Conservation (phyloP, 2,329 filamentous ascomycete genomes). For the Pseudogymnoascus sp. region DNA sequence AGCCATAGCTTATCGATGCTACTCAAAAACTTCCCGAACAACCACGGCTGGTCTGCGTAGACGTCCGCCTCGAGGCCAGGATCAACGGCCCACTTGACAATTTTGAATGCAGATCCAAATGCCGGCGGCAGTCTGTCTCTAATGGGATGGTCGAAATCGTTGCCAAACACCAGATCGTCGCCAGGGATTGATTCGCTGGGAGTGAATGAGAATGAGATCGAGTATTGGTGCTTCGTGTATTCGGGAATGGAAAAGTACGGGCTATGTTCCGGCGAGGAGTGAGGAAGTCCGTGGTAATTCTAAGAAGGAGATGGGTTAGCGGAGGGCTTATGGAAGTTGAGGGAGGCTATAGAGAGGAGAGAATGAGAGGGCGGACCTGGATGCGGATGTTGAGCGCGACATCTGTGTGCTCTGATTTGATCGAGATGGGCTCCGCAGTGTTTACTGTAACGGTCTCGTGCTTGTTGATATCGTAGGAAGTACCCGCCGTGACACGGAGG, state of each 20-base stretch:
- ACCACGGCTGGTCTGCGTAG: slow-evolving; percentile 75
- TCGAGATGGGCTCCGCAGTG: slow-evolving; percentile 49
- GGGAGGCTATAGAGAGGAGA: slow-evolving; percentile 2
- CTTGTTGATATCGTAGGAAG: slow-evolving; percentile 63
- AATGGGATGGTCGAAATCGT: slow-evolving; percentile 90
- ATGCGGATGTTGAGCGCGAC: slow-evolving; percentile 69
- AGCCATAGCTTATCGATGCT: slow-evolving; percentile 72
- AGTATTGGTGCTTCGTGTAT: slow-evolving; percentile 68
- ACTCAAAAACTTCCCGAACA: slow-evolving; percentile 76
- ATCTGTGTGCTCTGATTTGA: slow-evolving; percentile 58
- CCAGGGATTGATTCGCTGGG: slow-evolving; percentile 44
- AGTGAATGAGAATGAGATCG: slow-evolving; percentile 70
- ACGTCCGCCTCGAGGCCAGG: slow-evolving; percentile 85
- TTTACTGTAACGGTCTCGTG: slow-evolving; percentile 75
- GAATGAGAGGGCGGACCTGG: slow-evolving; percentile 46
- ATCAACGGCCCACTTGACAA: slow-evolving; percentile 87
- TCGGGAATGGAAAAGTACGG: slow-evolving; percentile 68
- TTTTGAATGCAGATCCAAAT: slow-evolving; percentile 74
- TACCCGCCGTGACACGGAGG: slow-evolving; percentile 73
- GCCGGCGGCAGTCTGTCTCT: slow-evolving; percentile 78
- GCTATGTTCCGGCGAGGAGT: slow-evolving; percentile 59
- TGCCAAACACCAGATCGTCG: slow-evolving; percentile 76
- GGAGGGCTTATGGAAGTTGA: background rate
- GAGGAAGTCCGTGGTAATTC: slow-evolving; percentile 62
- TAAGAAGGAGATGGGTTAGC: slow-evolving; percentile 20